Evolutionary conservation across 805 yeast species (phyloP).

Genomic region (Candida broadrunensis): DNA sequence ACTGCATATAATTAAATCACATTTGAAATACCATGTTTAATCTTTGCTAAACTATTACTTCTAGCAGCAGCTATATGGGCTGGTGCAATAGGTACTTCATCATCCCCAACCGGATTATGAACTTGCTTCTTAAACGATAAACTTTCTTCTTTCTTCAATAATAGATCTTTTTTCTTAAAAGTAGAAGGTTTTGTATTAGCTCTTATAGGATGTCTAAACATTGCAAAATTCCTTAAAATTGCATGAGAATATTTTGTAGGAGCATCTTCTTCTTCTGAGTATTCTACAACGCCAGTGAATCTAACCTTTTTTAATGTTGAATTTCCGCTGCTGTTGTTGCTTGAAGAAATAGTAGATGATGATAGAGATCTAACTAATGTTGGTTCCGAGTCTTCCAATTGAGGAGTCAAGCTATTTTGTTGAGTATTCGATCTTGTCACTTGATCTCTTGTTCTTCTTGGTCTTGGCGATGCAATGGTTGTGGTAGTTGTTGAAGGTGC

Average conservation of each 20-base stretch:
- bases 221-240: constrained; percentile 38
- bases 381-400: constrained; percentile 4
- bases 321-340: constrained; percentile 5
- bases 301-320: constrained; percentile 41
- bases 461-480: constrained; percentile 4
- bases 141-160: constrained; percentile 40
- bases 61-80: constrained; percentile 2
- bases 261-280: constrained; percentile 52
- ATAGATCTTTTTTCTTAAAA: constrained; percentile 33
- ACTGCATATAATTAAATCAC: neutral
- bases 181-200: constrained; percentile 7
- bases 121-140: constrained; percentile 21
- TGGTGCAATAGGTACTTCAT: neutral
- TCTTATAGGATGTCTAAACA: constrained; percentile 20
- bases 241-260: constrained; percentile 41
- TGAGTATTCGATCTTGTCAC: constrained; percentile 27
- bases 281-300: constrained; percentile 51
- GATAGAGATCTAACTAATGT: constrained; percentile 1
- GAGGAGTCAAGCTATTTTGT: constrained; percentile 24
- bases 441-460: constrained; percentile 16
- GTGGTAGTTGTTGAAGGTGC: constrained; percentile 5
- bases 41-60: constrained; percentile 14
- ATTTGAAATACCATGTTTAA: constrained; percentile 9
- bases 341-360: constrained; percentile 4
- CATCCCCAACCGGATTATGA: neutral